These are phyloP conservation scores for Wickerhamiella pararugosa DNA, from an alignment of 1,139 yeast genomes.

Conservation along the genomic window DNA sequence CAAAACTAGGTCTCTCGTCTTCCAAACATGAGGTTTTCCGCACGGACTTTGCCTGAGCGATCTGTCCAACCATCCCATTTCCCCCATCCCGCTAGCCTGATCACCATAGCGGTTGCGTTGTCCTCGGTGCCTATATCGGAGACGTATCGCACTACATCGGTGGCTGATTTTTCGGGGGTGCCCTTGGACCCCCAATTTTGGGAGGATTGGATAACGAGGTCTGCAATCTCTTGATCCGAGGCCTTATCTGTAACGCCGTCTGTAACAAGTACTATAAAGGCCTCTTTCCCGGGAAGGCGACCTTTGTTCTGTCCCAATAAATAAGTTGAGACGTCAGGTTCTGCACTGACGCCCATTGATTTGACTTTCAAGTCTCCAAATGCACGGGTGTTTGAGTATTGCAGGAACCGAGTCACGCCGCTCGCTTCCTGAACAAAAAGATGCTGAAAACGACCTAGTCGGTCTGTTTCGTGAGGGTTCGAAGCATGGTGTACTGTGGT, in stretches of 20 bases:
- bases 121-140: constrained; percentile 87
- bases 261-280: constrained; percentile 58
- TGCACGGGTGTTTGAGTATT: constrained; percentile 80
- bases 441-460: constrained; percentile 58
- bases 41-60: constrained; percentile 69
- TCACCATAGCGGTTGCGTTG: constrained; percentile 77
- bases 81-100: constrained; percentile 84
- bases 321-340: constrained; percentile 69
- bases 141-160: constrained; percentile 69
- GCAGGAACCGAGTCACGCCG: constrained; percentile 78
- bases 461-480: constrained; percentile 57
- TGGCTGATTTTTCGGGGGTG: constrained; percentile 74
- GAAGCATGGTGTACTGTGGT: constrained; percentile 81
- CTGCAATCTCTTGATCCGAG: constrained; percentile 85
- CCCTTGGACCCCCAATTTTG: constrained; percentile 58
- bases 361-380: constrained; percentile 82
- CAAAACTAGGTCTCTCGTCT: constrained; percentile 11
- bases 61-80: constrained; percentile 65
- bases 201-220: constrained; percentile 59
- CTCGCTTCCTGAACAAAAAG: constrained; percentile 77
- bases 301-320: constrained; percentile 28
- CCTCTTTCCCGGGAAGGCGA: constrained; percentile 50
- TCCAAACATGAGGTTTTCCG: constrained; percentile 41
- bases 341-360: constrained; percentile 74
- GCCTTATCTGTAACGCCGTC: constrained; percentile 78